A percentile compares a stretch with the other conserved stretches of the same genome.
These are phyloP conservation scores for Fraxinus angustifolia DNA, from an alignment of 305 asterid species.

Conservation along the genomic window DNA sequence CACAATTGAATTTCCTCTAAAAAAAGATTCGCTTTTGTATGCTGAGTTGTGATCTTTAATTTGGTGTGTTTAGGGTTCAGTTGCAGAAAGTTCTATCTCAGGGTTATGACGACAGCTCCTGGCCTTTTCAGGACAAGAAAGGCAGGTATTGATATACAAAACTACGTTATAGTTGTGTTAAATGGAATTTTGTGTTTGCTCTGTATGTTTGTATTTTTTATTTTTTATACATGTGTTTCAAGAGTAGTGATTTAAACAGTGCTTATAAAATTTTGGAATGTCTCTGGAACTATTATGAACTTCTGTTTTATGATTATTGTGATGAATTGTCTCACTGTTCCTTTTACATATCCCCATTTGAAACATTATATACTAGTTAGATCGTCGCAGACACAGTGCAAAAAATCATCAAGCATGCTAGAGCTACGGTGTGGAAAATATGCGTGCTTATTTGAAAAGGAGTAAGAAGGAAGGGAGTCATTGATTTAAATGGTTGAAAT, in stretches of 20 bases:
- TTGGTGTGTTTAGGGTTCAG: conserved; percentile 55
- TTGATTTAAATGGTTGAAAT: not conserved
- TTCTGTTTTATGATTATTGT: not conserved
- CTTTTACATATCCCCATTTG: not conserved
- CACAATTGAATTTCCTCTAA: not conserved
- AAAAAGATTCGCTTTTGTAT: no score
- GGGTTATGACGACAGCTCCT: conserved; percentile 72
- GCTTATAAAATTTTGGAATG: not conserved
- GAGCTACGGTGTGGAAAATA: not conserved
- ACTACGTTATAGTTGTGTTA: not conserved
- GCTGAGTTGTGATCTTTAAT: conserved; percentile 22
- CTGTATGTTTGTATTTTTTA: not conserved
- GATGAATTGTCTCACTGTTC: not conserved
- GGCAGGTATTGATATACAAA: not conserved
- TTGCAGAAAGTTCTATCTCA: conserved; percentile 74
- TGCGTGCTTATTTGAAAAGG: not conserved
- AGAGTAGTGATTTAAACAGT: not conserved
- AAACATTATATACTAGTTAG: not conserved
- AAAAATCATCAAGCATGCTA: not conserved
- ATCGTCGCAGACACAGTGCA: not conserved
- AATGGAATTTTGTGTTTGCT: not conserved
- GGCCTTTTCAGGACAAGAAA: conserved; percentile 81
- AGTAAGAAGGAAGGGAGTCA: not conserved
- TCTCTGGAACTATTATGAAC: not conserved
- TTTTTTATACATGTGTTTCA: not conserved